Conservation (phyloP, 768 basidiomycete species). For the Cystobasidium onofrii region DNA sequence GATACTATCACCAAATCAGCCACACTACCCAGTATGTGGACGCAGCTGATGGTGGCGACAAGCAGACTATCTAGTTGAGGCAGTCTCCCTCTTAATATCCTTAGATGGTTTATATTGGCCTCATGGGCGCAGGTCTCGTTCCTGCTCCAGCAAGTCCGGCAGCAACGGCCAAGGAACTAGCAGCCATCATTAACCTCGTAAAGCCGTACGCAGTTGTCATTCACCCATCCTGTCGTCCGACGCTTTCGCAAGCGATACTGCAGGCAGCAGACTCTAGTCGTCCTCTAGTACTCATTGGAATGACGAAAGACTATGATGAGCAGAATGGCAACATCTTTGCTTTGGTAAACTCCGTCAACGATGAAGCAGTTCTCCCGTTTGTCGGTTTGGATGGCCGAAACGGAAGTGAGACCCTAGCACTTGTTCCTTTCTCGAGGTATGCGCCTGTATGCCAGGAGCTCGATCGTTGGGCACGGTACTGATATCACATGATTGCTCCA, state of each 20-base stretch:
- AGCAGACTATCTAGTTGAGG: neutral
- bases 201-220: neutral
- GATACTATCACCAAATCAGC: constrained; percentile 4
- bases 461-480: neutral
- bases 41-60: too few relatives aligned
- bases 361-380: neutral
- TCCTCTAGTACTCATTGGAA: neutral
- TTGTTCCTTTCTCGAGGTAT: neutral
- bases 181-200: neutral
- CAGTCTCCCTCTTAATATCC: neutral
- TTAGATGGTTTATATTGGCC: neutral
- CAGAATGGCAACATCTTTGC: neutral
- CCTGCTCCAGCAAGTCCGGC: constrained; percentile 10
- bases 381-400: neutral
- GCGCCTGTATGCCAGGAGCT: neutral
- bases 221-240: neutral
- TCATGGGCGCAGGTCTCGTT: neutral
- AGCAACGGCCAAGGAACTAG: constrained; percentile 10
- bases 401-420: neutral
- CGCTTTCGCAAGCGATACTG: neutral
- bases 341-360: neutral
- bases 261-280: neutral
- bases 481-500: neutral
- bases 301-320: neutral
- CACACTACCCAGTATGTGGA: neutral